Evolutionary conservation across 768 basidiomycete species (phyloP).

Genomic region (Gautieria morchelliformis): DNA sequence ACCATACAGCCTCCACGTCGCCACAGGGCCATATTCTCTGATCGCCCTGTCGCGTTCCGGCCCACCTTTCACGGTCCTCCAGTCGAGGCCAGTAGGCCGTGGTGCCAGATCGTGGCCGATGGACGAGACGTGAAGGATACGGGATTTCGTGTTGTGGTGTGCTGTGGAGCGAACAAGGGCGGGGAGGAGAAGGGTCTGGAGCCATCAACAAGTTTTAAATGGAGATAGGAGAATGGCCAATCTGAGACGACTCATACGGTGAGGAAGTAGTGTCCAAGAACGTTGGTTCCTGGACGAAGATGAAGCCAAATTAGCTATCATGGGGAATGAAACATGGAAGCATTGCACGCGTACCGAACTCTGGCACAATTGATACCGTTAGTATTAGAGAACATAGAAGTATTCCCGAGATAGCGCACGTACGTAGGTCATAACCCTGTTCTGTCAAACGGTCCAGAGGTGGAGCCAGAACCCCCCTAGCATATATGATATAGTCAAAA

Average conservation of each 20-base stretch:
- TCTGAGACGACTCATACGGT: conserved; percentile 13
- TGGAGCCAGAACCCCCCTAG: conserved; percentile 25
- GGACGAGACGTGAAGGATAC: conserved; percentile 35
- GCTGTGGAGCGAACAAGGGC: conserved; percentile 26
- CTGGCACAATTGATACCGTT: neutral
- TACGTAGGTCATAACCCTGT: conserved; percentile 31
- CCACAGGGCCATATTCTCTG: neutral
- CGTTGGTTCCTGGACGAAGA: conserved; percentile 10
- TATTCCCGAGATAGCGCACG: neutral
- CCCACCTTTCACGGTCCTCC: conserved; percentile 32
- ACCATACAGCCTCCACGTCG: conserved; percentile 6
- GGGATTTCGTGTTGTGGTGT: conserved; percentile 22
- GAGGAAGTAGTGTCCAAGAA: conserved; percentile 33
- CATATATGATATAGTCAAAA: neutral
- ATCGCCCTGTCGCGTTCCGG: conserved; percentile 21
- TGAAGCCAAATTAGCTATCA: conserved; percentile 24
- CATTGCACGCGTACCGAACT: neutral
- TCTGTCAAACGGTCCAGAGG: conserved; percentile 24
- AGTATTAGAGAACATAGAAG: neutral
- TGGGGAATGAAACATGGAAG: conserved; percentile 15
- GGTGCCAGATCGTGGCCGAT: conserved; percentile 12
- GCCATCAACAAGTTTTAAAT: conserved; percentile 31
- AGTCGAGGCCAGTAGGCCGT: conserved; percentile 20
- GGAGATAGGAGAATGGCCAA: conserved; percentile 1
- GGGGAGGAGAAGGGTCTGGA: no score